Base-by-base conservation (phyloP, 2,329 filamentous ascomycete species). In the Akanthomyces muscarius region DNA sequence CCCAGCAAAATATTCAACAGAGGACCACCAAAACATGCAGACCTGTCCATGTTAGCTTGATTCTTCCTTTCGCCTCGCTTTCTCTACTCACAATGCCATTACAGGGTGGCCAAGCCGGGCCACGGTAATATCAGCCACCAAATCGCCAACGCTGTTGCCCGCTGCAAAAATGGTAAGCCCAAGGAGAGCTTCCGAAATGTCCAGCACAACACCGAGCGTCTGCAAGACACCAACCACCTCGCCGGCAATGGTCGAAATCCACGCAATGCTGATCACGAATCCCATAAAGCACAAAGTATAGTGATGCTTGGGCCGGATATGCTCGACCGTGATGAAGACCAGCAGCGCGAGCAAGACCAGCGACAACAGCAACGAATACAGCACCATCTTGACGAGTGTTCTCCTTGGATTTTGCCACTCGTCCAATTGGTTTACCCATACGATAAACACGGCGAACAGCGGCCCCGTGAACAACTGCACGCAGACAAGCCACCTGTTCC, bases 1-100 rank as follows among this genome's bases (percentile, higher is more conserved):
- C 95, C 95, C 4, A 99, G 84, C 0, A 99, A 79, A 66, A 99
- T 99, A 70, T 99, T 99, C 47, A 99, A 84, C 92, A 99, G 94
- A 0, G 95, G 95, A 0, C 95, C 96, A n/a, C 95, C 95, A 73
- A 99, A 97, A 73, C 95, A 99, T 5, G 95, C 95, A 41, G 91
- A 93, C 47, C 83, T 86, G 65, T 65, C 45, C 2, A 28, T 56
- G 23, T 61, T 42, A 61, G 59, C 50, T 5, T 8, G 11, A 4
- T 4, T 51, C 33, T 5, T 4, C 13, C 11, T 33, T 21, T 11
- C 4, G 13, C 16, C 4, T 48, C 5, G n/a, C 5, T 14, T 28
- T 7, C 47, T 53, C 14, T 25, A 83, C 83, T 76, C 75, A 86
- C 81, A 89, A 71, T 45, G 95, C 95, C 95, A 99, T 99, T 66